A percentile compares a stretch with the other conserved stretches of the same genome.
Conservation (phyloP, 140 eudicot species). For the Stevia rebaudiana region DNA sequence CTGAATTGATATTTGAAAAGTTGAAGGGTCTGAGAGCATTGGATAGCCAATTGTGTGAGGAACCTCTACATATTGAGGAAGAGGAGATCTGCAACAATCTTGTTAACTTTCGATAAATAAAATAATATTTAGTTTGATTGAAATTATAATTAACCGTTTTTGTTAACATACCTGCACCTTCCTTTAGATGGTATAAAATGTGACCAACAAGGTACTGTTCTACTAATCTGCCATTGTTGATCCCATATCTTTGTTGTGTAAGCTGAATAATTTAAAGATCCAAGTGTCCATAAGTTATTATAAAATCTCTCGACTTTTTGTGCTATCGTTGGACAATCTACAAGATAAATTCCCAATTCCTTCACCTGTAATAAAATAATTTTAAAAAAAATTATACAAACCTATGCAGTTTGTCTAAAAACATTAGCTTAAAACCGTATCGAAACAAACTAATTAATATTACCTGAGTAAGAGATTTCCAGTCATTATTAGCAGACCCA, state of each 20-base stretch:
- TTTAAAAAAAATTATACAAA: background rate
- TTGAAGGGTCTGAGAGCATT: constrained; percentile 42
- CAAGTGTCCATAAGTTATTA: constrained; percentile 71
- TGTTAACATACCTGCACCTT: constrained; percentile 60
- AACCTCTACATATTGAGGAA: constrained; percentile 53
- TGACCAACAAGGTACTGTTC: constrained; percentile 90
- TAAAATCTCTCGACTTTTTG: constrained; percentile 48
- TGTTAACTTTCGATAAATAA: background rate
- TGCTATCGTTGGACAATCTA: constrained; percentile 57
- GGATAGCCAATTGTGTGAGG: constrained; percentile 76
- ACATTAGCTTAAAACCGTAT: background rate
- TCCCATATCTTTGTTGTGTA: constrained; percentile 56
- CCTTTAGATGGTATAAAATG: constrained; percentile 44
- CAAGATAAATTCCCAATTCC: constrained; percentile 74
- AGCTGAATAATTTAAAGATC: constrained; percentile 51
- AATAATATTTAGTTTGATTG: background rate
- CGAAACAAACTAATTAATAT: background rate
- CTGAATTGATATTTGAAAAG: constrained; percentile 40
- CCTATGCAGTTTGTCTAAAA: background rate
- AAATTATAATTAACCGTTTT: constrained; percentile 8
- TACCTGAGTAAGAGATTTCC: constrained; percentile 97
- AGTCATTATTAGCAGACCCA: constrained; percentile 91
- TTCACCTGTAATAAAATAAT: constrained; percentile 50
- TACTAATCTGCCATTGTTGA: constrained; percentile 70
- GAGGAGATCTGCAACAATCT: constrained; percentile 58